phyloP scores from a whole-genome alignment of 139 green algal species.

The Eudorina sp. region DNA sequence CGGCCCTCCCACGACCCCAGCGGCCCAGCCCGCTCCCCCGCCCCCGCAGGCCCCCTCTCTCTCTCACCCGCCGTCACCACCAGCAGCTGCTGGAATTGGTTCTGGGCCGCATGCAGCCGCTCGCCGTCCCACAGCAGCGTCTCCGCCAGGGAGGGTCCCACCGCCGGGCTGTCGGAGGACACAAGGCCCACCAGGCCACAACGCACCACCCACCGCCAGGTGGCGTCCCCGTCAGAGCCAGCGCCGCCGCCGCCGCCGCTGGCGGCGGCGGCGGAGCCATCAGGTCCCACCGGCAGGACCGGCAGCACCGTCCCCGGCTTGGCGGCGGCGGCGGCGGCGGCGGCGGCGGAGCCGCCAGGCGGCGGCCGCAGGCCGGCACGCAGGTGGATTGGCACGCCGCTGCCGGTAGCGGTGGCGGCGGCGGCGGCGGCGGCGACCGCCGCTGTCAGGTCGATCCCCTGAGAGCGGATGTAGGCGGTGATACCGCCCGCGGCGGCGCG shows the following conservation, averaged over 20 bases:
- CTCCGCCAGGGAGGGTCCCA: conserved; percentile 73
- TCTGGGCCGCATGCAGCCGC: conserved; percentile 78
- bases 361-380: conserved; percentile 5
- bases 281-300: background rate
- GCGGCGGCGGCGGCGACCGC: background rate
- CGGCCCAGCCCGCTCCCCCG: no score
- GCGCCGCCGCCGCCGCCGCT: background rate
- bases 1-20: no score
- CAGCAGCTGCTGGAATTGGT: conserved; percentile 81
- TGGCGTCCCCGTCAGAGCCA: background rate
- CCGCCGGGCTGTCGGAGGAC: conserved; percentile 55
- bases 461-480: background rate
- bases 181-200: conserved; percentile 75
- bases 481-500: conserved; percentile 15
- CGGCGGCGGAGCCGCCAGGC: background rate
- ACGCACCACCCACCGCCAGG: conserved; percentile 76
- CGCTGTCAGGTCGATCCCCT: conserved; percentile 6
- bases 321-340: background rate
- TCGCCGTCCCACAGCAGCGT: conserved; percentile 68
- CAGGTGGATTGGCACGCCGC: conserved; percentile 13
- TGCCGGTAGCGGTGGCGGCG: conserved; percentile 8
- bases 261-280: no score
- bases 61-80: conserved; percentile 63
- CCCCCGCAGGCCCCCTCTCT: no score
- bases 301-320: background rate